Evolutionary conservation across 495 filamentous ascomycete species (phyloP), one percentile per base, ranked within the genome.

Genomic region (Hypoxylon crocopeplum): DNA sequence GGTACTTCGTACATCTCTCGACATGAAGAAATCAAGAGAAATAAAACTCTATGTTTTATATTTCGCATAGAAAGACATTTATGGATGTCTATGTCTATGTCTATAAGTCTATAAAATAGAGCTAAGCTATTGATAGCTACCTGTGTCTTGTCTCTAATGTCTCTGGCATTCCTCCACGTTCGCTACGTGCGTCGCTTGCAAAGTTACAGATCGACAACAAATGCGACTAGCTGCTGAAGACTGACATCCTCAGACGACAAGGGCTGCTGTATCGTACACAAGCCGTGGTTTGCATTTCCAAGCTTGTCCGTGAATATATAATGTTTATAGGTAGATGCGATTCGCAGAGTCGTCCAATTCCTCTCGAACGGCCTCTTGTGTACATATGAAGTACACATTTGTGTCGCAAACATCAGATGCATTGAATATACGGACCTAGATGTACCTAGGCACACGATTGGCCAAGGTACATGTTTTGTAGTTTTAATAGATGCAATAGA

Each of bases 121-220:
- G 6, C 7, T 17, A 19, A 6, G 17, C 25, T 19, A 30, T 36
- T 32, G 41, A 37, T 37, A 34, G 36, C 16, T 34, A 34, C 13
- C 7, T 34, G 32, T 34, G 41, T 20, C 17, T 19, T 21, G 34
- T 48, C 11, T 17, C 32, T 49, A 41, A 57, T 57, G 54, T 44
- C 36, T 42, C 19, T 24, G 22, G 42, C 59, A 63, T 63, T 63
- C 59, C 53, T 63, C 42, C 52, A 56, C 53, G 50, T 54, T 62
- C 22, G 46, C 46, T 48, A 52, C 48, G 25, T 57, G 41, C 53
- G 48, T 32, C 53, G 60, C 52, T 64, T 64, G 53, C 48, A 51
- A 56, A 64, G 48, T 53, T 54, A 52, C 52, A 57, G 59, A 63
- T 63, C 59, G 59, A 52, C 59, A 57, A 33, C 48, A 37, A 58